Evolutionary conservation across 2,329 filamentous ascomycete species (phyloP).

Genomic region (Thyridium curvatum): DNA sequence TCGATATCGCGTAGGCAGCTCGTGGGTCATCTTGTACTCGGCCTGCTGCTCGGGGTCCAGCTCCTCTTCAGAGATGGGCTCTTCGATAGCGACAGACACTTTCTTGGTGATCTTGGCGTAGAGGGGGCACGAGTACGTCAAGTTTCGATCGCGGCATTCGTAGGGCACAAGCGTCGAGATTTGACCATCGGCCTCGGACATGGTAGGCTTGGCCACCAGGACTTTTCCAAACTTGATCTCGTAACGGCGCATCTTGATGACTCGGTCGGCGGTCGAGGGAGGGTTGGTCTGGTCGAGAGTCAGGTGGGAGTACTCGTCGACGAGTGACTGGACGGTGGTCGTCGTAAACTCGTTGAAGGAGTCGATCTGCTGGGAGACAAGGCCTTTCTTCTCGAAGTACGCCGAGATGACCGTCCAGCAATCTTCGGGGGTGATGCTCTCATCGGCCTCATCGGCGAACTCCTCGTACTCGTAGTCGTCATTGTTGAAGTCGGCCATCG

Average conservation of each 20-base stretch:
- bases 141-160: slow-evolving; percentile 89
- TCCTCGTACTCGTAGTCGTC: slow-evolving; percentile 36
- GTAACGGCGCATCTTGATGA: slow-evolving; percentile 82
- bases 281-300: slow-evolving; percentile 92
- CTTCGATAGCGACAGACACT: slow-evolving; percentile 76
- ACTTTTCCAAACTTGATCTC: slow-evolving; percentile 92
- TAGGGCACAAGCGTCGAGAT: slow-evolving; percentile 84
- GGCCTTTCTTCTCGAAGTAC: slow-evolving; percentile 92
- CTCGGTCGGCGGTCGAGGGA: slow-evolving; percentile 66
- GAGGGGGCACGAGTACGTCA: slow-evolving; percentile 90
- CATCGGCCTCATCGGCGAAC: slow-evolving; percentile 61
- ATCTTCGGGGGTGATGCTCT: slow-evolving; percentile 87
- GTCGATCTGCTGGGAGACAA: slow-evolving; percentile 95
- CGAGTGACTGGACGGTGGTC: slow-evolving; percentile 88
- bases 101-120: slow-evolving; percentile 85
- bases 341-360: slow-evolving; percentile 97
- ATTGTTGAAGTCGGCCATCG: slow-evolving; percentile 52
- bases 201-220: slow-evolving; percentile 80
- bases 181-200: slow-evolving; percentile 87
- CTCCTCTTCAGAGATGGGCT: slow-evolving; percentile 58
- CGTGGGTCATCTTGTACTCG: slow-evolving; percentile 47
- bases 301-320: slow-evolving; percentile 86
- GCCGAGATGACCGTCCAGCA: slow-evolving; percentile 97
- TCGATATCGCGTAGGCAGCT: slow-evolving; percentile 49
- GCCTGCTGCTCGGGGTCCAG: slow-evolving; percentile 59